Evolutionary conservation across 2,329 filamentous ascomycete species (phyloP), one percentile per base, ranked within the genome.

Genomic region (Fusarium duplospermum): DNA sequence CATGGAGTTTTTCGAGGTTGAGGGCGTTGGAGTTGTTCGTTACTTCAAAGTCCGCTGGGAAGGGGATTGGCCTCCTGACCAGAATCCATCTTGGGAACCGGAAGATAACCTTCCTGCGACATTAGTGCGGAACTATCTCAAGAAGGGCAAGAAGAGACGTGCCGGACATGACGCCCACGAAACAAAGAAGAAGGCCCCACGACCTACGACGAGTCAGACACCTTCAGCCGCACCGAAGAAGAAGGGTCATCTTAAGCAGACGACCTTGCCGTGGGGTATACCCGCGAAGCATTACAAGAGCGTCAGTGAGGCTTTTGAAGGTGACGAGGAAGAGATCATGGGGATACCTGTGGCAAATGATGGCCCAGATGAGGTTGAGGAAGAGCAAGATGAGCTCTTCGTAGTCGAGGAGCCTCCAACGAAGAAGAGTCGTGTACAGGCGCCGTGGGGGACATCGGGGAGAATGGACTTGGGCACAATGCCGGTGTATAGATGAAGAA

Each of bases 1-100:
- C n/a, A 81, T 86, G 66, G 80, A 80, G 18, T 60, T 83, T 6
- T 78, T 83, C 45, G 79, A 85, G 5, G 81, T 83, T 1, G 80
- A 83, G 14, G 83, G 83, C 6, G 77, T 74, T 3, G 80, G 80
- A 10, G 57, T 75, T 0, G 80, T 85, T 2, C 85, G 86, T 4
- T 84, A 83, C 66, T 91, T 88, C 77, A 82, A 85, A 33, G 88
- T 91, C 1, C 84, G 86, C 8, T 91, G 89, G 89, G 85, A 85
- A 52, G 89, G 89, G 9, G 80, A 89, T 67, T 91, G 89, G 89
- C 87, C 89, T 0, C 80, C 83, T 0, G 86, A 86, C 10, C 84
- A 90, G 75, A 90, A 91, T 64, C 87, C 88, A 0, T 87, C 88
- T 0, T 91, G 89, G 89, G 89, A 91, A 74, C 89, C 88, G 0